phyloP scores from a whole-genome alignment of 352 stramenopile genomes.

The Poterioochromonas sp. region DNA sequence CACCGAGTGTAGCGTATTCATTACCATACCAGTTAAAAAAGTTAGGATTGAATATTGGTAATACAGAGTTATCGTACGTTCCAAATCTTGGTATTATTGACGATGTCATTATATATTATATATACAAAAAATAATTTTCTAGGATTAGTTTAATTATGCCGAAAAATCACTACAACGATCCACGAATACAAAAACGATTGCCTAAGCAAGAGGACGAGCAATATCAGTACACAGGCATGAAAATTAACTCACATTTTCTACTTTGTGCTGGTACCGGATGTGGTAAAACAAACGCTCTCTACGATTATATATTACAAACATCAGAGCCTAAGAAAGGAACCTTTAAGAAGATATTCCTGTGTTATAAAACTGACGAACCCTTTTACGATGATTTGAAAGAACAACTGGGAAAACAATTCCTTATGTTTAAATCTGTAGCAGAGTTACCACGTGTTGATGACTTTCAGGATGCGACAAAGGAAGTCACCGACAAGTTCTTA shows the following conservation, averaged over 20 bases:
- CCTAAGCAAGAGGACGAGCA: slow-evolving; percentile 8
- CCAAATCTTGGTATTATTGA: too few species aligned
- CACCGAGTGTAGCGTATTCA: too few species aligned
- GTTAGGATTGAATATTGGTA: too few species aligned
- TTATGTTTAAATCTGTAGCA: slow-evolving; percentile 1
- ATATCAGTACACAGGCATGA: slow-evolving; percentile 8
- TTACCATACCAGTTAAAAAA: too few species aligned
- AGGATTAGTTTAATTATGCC: too few species aligned
- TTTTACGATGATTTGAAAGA: background rate
- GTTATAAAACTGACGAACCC: slow-evolving; percentile 17
- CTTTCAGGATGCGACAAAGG: background rate
- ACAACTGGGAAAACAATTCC: background rate
- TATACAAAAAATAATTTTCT: too few species aligned
- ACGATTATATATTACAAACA: background rate
- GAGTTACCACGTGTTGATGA: background rate
- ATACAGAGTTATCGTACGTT: too few species aligned
- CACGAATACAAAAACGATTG: slow-evolving; percentile 10
- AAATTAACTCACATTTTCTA: background rate
- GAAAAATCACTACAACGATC: background rate
- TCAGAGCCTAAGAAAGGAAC: background rate
- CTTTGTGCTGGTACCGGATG: background rate
- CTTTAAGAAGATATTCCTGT: background rate
- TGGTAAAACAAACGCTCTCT: slow-evolving; percentile 11
- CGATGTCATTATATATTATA: too few species aligned
- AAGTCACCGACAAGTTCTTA: background rate